These are phyloP conservation scores for Phytopythium helicoides DNA, from an alignment of 352 stramenopile genomes.

Conservation along the genomic window DNA sequence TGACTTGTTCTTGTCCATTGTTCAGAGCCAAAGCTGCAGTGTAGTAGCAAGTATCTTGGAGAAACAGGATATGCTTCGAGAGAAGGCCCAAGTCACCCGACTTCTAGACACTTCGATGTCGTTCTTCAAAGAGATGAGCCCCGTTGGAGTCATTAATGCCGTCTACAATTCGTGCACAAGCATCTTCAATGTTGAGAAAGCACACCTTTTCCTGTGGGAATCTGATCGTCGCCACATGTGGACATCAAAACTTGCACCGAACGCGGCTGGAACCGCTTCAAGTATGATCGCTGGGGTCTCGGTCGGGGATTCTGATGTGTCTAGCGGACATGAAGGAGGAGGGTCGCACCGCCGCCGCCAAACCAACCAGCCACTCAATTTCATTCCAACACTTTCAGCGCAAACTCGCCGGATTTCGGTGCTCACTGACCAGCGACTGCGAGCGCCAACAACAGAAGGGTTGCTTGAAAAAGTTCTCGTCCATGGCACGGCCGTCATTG, in stretches of 20 bases:
- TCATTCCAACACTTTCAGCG: slow-evolving; percentile 25
- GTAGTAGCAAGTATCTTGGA: slow-evolving; percentile 70
- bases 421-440: slow-evolving; percentile 55
- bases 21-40: slow-evolving; percentile 60
- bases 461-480: slow-evolving; percentile 58
- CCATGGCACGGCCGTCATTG: slow-evolving; percentile 41
- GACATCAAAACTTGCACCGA: slow-evolving; percentile 60
- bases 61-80: slow-evolving; percentile 57
- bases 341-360: not conserved
- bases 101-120: slow-evolving; percentile 71
- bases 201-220: slow-evolving; percentile 69
- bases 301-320: not conserved
- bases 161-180: slow-evolving; percentile 73
- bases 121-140: slow-evolving; percentile 83
- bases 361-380: slow-evolving; percentile 15
- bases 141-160: slow-evolving; percentile 72
- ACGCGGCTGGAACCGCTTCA: slow-evolving; percentile 3
- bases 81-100: slow-evolving; percentile 61
- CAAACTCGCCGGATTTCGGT: slow-evolving; percentile 58
- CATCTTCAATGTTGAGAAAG: slow-evolving; percentile 63
- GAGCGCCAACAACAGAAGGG: slow-evolving; percentile 43
- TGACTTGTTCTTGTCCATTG: slow-evolving; percentile 77
- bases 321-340: not conserved
- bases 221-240: slow-evolving; percentile 48
- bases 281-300: not conserved